A percentile compares a stretch with the other conserved stretches of the same genome.
These are phyloP conservation scores for Gossypium stocksii DNA, from an alignment of 345 rosid species.

Conservation along the genomic window DNA sequence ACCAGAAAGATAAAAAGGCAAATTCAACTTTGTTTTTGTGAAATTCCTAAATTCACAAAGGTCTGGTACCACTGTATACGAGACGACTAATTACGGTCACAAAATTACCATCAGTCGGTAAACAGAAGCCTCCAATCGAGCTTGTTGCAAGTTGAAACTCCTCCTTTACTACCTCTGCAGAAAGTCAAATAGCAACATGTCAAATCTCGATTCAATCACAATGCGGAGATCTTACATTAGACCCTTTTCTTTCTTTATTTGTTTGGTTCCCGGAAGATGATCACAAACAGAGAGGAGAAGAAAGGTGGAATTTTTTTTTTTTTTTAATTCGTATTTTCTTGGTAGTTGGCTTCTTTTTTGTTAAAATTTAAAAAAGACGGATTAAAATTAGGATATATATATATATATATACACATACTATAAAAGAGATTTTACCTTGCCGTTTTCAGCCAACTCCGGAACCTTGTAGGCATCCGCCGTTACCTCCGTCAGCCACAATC, in stretches of 20 bases:
- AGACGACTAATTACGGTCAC: slow-evolving; percentile 18
- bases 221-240: neutral
- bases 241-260: neutral
- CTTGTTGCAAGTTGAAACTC: neutral
- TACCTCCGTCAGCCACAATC: slow-evolving; percentile 63
- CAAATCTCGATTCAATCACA: neutral
- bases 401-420: neutral
- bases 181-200: neutral
- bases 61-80: slow-evolving; percentile 13
- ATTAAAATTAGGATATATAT: neutral
- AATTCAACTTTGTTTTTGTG: slow-evolving; percentile 16
- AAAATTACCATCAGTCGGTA: slow-evolving; percentile 23
- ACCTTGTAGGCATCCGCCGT: slow-evolving; percentile 60
- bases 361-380: neutral
- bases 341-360: neutral
- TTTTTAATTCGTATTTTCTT: neutral
- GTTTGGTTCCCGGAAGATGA: neutral
- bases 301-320: neutral
- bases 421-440: slow-evolving; percentile 39
- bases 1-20: slow-evolving; percentile 17
- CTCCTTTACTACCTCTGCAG: slow-evolving; percentile 35
- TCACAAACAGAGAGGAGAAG: neutral
- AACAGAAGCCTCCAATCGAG: slow-evolving; percentile 18
- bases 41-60: slow-evolving; percentile 28
- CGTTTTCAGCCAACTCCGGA: slow-evolving; percentile 43